Conservation (phyloP, 306 rosid species). For the Quercus dentata region DNA sequence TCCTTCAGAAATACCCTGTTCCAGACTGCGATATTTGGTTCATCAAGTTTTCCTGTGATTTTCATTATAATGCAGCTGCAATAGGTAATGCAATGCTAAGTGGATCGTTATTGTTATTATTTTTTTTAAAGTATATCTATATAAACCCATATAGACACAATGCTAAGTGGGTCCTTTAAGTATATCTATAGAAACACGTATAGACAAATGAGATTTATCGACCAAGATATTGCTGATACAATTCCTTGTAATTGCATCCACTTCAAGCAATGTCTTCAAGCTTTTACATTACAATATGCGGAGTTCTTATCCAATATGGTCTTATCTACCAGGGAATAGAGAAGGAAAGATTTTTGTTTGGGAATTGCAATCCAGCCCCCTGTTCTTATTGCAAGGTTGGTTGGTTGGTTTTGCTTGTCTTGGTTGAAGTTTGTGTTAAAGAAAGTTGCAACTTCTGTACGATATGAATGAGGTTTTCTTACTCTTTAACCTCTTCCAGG, state of each 20-base stretch:
- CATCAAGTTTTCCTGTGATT: conserved; percentile 94
- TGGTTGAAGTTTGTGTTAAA: not conserved
- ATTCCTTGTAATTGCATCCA: not conserved
- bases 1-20: conserved; percentile 95
- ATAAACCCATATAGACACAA: not conserved
- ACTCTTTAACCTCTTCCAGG: conserved; percentile 38
- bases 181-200: not conserved
- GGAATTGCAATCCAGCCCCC: conserved; percentile 99
- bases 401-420: conserved; percentile 11
- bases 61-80: conserved; percentile 69
- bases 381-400: conserved; percentile 64
- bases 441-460: conserved; percentile 1
- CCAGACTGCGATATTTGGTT: conserved; percentile 98
- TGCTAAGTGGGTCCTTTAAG: too few relatives aligned
- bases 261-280: not conserved
- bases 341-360: conserved; percentile 87
- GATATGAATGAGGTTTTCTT: not conserved
- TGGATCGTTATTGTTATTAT: not conserved
- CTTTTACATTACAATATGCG: not conserved
- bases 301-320: not conserved
- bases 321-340: conserved; percentile 61
- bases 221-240: not conserved
- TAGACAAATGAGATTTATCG: not conserved
- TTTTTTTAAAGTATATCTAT: not conserved
- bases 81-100: conserved; percentile 51